phyloP scores from a whole-genome alignment of 108 stramenopile genomes.

The Skeletonema menzelii region DNA sequence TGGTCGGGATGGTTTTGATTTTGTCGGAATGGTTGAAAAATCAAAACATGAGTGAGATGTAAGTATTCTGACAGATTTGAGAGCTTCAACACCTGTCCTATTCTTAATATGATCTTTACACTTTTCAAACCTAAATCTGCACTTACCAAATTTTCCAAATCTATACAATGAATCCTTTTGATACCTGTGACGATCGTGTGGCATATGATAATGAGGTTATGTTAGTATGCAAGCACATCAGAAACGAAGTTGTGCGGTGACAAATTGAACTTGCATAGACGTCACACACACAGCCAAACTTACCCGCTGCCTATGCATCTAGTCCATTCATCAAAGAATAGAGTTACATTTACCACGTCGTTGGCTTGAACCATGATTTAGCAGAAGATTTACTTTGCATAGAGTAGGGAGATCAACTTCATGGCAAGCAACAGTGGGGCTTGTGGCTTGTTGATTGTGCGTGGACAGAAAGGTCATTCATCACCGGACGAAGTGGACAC shows the following conservation, averaged over 20 bases:
- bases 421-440: no score
- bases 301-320: slow-evolving; percentile 60
- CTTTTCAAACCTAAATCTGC: neutral
- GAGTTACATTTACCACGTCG: slow-evolving; percentile 30
- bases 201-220: neutral
- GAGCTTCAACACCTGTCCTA: no score
- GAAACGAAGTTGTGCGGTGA: neutral
- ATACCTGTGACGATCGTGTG: slow-evolving; percentile 24
- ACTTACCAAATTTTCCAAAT: slow-evolving; percentile 62
- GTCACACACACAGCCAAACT: neutral
- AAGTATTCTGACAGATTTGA: neutral
- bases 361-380: slow-evolving; percentile 35
- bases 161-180: slow-evolving; percentile 80
- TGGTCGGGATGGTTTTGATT: neutral
- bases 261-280: neutral
- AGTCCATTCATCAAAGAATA: slow-evolving; percentile 66
- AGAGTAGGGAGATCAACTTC: no score
- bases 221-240: neutral
- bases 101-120: neutral
- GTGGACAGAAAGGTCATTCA: no score
- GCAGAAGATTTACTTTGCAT: no score
- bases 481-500: no score
- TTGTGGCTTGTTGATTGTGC: neutral
- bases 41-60: neutral
- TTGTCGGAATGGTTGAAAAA: neutral